These are phyloP conservation scores for Gossypium sturtianum DNA, from an alignment of 345 rosid genomes.

Conservation along the genomic window DNA sequence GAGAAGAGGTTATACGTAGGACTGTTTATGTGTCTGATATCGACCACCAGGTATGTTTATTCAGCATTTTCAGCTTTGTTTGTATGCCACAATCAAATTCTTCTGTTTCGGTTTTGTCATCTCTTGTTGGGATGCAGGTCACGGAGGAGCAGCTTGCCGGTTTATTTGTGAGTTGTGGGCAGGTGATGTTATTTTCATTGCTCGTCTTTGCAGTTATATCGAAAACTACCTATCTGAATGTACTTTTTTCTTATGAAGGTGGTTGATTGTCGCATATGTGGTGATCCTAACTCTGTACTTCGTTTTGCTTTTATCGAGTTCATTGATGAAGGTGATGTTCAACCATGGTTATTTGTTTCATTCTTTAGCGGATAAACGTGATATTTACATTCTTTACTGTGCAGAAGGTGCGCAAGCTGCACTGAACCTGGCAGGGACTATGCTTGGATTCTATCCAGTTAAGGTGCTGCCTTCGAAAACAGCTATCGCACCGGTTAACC, in stretches of 20 bases:
- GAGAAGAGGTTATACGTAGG: constrained; percentile 76
- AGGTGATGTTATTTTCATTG: constrained; percentile 40
- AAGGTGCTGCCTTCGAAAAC: constrained; percentile 90
- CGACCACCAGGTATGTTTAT: constrained; percentile 67
- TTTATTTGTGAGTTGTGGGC: constrained; percentile 73
- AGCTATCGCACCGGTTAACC: constrained; percentile 97
- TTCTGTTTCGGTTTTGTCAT: not conserved
- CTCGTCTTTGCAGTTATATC: not conserved
- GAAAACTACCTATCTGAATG: not conserved
- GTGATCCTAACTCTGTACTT: constrained; percentile 90
- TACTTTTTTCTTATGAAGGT: constrained; percentile 41
- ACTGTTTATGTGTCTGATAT: constrained; percentile 96
- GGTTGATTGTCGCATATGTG: constrained; percentile 93
- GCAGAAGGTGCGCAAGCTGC: constrained; percentile 78
- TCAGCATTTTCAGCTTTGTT: not conserved
- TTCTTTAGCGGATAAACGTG: not conserved
- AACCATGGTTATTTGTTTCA: not conserved
- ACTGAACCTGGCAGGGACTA: constrained; percentile 67
- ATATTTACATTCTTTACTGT: not conserved
- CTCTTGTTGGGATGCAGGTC: constrained; percentile 38
- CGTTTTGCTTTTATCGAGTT: constrained; percentile 95
- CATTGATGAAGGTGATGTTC: constrained; percentile 70
- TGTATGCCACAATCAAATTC: not conserved
- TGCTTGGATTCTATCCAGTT: constrained; percentile 89
- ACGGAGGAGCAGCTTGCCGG: constrained; percentile 98